Evolutionary conservation across 192 early-diverging fungal genomes (phyloP).

Genomic region (Martensiomyces pterosporus): DNA sequence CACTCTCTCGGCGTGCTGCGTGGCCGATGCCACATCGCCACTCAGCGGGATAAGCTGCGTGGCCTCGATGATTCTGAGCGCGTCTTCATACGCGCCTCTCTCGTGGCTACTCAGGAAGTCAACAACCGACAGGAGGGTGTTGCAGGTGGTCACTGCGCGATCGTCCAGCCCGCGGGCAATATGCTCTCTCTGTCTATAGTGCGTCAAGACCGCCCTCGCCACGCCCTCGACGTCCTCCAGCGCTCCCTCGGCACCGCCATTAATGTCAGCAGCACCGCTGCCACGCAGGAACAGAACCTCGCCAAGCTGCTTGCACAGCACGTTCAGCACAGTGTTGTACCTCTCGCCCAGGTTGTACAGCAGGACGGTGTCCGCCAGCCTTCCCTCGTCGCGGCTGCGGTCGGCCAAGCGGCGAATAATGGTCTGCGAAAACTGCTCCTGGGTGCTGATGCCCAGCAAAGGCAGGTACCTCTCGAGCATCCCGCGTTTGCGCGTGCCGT

Average conservation of each 20-base stretch:
- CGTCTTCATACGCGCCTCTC: constrained; percentile 55
- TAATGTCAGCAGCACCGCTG: constrained; percentile 6
- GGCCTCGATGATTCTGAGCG: constrained; percentile 56
- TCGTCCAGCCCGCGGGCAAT: constrained; percentile 42
- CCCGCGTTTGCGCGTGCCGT: constrained; percentile 49
- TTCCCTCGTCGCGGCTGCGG: constrained; percentile 64
- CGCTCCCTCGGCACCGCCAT: not conserved
- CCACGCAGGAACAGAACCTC: constrained; percentile 49
- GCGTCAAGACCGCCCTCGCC: constrained; percentile 44
- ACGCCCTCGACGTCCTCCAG: constrained; percentile 48
- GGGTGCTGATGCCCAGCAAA: constrained; percentile 56
- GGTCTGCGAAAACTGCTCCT: constrained; percentile 59
- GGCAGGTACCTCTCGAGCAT: constrained; percentile 64
- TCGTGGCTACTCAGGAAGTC: constrained; percentile 57
- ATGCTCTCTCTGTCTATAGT: constrained; percentile 49
- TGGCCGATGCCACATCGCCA: constrained; percentile 54
- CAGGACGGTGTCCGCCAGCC: constrained; percentile 67
- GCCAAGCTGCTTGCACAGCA: constrained; percentile 66
- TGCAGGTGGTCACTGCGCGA: constrained; percentile 54
- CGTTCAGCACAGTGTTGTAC: constrained; percentile 67
- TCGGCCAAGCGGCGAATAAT: constrained; percentile 68
- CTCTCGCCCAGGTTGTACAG: constrained; percentile 74
- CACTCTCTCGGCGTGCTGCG: constrained; percentile 65
- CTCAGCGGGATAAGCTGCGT: constrained; percentile 61
- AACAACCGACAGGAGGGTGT: constrained; percentile 54